Evolutionary conservation across 179 eudicot species (phyloP).

Genomic region (Beta lomatogona): DNA sequence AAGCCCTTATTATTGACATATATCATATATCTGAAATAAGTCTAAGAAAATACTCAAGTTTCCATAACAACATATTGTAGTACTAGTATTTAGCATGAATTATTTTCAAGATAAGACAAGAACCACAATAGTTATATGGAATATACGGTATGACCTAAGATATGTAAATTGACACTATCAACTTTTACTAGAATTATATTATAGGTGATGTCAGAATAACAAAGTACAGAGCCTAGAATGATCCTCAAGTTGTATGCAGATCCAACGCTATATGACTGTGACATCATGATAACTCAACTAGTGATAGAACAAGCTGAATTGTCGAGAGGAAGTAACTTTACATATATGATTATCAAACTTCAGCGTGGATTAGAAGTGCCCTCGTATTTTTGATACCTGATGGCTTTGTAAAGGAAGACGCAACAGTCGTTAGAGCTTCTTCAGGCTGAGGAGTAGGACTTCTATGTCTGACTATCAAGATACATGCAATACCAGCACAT

Average conservation of each 20-base stretch:
- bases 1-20: background rate
- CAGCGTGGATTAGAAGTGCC: background rate
- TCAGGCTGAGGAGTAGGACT: constrained; percentile 30
- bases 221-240: background rate
- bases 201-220: too few species aligned
- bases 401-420: constrained; percentile 48
- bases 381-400: constrained; percentile 48
- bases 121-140: too few species aligned
- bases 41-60: background rate
- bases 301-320: background rate
- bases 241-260: background rate
- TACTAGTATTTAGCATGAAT: background rate
- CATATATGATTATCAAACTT: background rate
- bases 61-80: background rate
- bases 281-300: background rate
- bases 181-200: too few species aligned
- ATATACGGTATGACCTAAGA: too few species aligned
- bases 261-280: background rate
- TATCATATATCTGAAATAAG: background rate
- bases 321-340: background rate
- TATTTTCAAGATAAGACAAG: background rate
- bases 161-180: too few species aligned
- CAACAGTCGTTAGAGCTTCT: constrained; percentile 33
- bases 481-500: constrained; percentile 48
- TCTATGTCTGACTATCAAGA: constrained; percentile 52